phyloP scores from a whole-genome alignment of 805 yeast species.

The Kodamaea laetipori region DNA sequence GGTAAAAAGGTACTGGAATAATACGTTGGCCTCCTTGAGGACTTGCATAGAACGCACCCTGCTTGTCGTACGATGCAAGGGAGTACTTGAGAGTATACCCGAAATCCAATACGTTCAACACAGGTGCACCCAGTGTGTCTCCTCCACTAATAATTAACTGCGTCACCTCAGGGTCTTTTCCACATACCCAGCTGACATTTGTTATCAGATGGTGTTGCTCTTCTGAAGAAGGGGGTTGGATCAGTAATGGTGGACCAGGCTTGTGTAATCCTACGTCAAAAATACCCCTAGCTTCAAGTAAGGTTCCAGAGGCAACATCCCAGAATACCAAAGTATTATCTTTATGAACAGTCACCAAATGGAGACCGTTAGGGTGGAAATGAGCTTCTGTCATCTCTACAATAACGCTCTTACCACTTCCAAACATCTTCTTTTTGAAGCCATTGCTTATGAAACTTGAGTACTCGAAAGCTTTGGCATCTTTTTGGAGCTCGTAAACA shows the following conservation, averaged over 20 bases:
- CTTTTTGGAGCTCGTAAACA: slow-evolving; percentile 63
- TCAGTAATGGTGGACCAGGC: slow-evolving; percentile 39
- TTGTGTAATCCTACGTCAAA: slow-evolving; percentile 65
- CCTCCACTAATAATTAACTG: slow-evolving; percentile 73
- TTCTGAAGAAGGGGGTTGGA: slow-evolving; percentile 13
- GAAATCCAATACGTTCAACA: slow-evolving; percentile 61
- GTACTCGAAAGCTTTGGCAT: slow-evolving; percentile 60
- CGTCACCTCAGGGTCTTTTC: slow-evolving; percentile 77
- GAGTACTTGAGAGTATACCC: slow-evolving; percentile 80
- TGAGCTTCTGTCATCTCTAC: slow-evolving; percentile 50
- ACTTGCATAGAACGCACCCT: slow-evolving; percentile 72
- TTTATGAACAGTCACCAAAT: slow-evolving; percentile 72
- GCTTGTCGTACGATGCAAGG: slow-evolving; percentile 78
- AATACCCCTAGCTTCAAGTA: slow-evolving; percentile 72
- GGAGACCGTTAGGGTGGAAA: slow-evolving; percentile 94
- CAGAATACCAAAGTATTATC: slow-evolving; percentile 90
- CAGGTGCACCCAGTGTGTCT: slow-evolving; percentile 39
- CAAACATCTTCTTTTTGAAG: slow-evolving; percentile 45
- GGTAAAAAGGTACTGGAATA: slow-evolving; percentile 28
- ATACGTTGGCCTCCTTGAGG: slow-evolving; percentile 49
- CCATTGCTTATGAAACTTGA: slow-evolving; percentile 33
- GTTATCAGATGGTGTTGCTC: slow-evolving; percentile 44
- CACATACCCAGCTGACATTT: slow-evolving; percentile 76
- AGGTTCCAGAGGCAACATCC: slow-evolving; percentile 81
- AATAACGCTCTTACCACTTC: slow-evolving; percentile 36